Base-by-base conservation (phyloP, 305 asterid species). In the Fraxinus nigra region DNA sequence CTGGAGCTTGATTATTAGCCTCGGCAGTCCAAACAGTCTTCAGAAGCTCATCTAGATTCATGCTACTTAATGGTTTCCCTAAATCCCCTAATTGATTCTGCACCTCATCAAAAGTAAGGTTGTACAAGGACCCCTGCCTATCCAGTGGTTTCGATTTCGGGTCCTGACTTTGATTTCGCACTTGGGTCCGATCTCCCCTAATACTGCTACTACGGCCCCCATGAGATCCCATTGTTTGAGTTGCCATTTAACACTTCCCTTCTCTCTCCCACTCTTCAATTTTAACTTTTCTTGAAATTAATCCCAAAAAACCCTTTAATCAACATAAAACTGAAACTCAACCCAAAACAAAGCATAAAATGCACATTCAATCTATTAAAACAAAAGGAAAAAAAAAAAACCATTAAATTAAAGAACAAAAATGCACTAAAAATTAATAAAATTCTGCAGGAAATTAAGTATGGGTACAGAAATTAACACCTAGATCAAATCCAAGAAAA, bases 41-140 rank as follows among this genome's bases (percentile, higher is more conserved):
- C 30, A 95, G 90, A 85, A 95, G 97, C 89, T 95, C 99, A 86
- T 95, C 97, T 67, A 95, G 93, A 88, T 95, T 94, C 99, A 95
- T 93, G 78, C 93, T 92, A 75, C 90, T 86, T 0, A 95, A 87
- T 56, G 98, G 97, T 83, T 92, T 94, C 80, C 92, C 96, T 48
- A 91, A 81, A 89, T 92, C 97, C 77, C 97, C 92, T 75, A 95
- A 91, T 74, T 95, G 98, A 79, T 82, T 91, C 78, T 93, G 97
- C 76, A 95, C 97, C 89, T 95, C 98, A 82, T 95, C 98, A 77
- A 95, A 94, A 76, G 98, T 95, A 87, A 95, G 97, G 81, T 83
- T 89, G 83, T 95, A 95, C 46, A 95, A 30, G 11, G 98, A 95
- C 24, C 97, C 97, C 82, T 92, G 93, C 81, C 97, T 83, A 34